Evolutionary conservation across 148 eudicot species (phyloP), one percentile per base, ranked within the genome.

Genomic region (Silene conica): DNA sequence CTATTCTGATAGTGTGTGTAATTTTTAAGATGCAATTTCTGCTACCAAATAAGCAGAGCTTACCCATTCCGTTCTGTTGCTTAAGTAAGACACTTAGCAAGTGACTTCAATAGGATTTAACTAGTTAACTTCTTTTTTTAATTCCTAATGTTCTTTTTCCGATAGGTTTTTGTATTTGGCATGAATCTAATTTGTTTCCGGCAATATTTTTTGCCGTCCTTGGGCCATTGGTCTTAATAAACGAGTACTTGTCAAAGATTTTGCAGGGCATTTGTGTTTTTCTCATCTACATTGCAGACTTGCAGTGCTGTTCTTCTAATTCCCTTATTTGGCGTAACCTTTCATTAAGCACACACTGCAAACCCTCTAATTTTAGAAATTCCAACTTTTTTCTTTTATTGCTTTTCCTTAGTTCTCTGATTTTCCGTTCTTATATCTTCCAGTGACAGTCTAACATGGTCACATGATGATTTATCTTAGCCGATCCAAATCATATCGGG

Each of bases 261-360:
- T 50, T 50, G 16, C 55, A 3, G 8, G 1, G 55, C 14, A 18
- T 13, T 11, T 11, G 55, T 50, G 0, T 50, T 50, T 9, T 50
- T 50, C 9, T 48, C 54, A 48, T 48, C 16, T 48, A 48, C 54
- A 1, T 48, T 48, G 54, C 13, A 38, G 43, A 15, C 1, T 48
- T 48, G 54, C 13, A 38, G 43, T 38, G 8, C 8, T 62, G 59
- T 46, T 41, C 22, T 5, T 22, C 4, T 14, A 63, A 13, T 3
- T 3, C 8, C 10, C 43, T 63, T 63, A 31, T 21, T 45, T 31
- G 28, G 45, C 14, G 21, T 41, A 64, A 19, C 68, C 12, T 34
- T 31, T 64, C 2, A 15, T 64, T 64, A 31, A 45, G 20, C 68
- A 64, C 68, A 64, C 68, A 26, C 18, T 64, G 68, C 68, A 15